Evolutionary conservation across 805 yeast species (phyloP), one percentile per base, ranked within the genome.

Genomic region (Debaryomyces hansenii): DNA sequence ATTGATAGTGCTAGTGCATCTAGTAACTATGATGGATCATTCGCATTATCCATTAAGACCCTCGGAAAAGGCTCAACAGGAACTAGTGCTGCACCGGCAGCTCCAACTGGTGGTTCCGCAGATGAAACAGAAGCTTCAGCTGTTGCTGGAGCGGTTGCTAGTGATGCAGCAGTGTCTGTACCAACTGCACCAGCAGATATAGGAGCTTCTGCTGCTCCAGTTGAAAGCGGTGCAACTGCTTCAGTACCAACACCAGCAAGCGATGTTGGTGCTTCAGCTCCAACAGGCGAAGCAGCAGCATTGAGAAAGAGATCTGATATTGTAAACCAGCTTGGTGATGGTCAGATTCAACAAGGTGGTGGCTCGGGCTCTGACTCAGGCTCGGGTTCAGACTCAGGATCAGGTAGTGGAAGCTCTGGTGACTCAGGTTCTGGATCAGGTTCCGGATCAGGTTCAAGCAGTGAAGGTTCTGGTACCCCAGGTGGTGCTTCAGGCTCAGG

Each of bases 281-380:
- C 7, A 31, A 31, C 34, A 2, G 34, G 34, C 3, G 34, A 6
- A 31, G 4, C 12, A 10, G 32, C 10, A 28, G 16, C 7, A 31
- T 31, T 14, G 21, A 11, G 4, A 9, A 44, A 39, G 47, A 44
- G 47, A 44, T 40, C 33, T 33, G 45, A 55, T 43, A 62, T 57
- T 31, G 59, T 63, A 20, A 57, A 55, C 48, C 74, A 69, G 58
- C 67, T 66, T 34, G 54, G 59, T 37, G 75, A 66, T 44, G 71
- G 71, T 40, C 72, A 66, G 58, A 48, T 58, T 40, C 68, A 58
- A 52, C 39, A 64, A 77, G 50, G 82, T 78, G 60, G 62, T 41
- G 45, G 54, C 6, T 31, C 34, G 7, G 34, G 34, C 6, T 31
- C 34, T 9, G 34, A 12, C 11, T 31, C 34, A 8, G 14, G 14